Conservation (phyloP, 441 rosid genomes). For the Theobroma grandiflorum region DNA sequence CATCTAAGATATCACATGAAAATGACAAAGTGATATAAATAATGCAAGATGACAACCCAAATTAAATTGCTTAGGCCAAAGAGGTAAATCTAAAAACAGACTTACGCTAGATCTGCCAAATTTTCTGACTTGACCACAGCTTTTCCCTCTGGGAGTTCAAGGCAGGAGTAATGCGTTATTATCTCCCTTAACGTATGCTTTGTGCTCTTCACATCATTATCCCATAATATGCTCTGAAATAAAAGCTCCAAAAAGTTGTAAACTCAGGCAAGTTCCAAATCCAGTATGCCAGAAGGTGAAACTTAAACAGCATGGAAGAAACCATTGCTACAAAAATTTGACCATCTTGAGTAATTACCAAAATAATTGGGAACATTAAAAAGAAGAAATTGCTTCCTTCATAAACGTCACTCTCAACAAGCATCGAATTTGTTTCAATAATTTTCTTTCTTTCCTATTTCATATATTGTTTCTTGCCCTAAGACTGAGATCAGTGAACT, state of each 20-base stretch:
- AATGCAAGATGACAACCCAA: not conserved
- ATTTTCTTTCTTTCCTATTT: not conserved
- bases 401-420: not conserved
- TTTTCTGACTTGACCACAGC: slow-evolving; percentile 73
- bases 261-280: slow-evolving; percentile 7
- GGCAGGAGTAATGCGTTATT: slow-evolving; percentile 82
- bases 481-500: not conserved
- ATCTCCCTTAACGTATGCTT: slow-evolving; percentile 85
- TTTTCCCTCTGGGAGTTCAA: slow-evolving; percentile 82
- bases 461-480: not conserved
- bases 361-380: slow-evolving; percentile 1
- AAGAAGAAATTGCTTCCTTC: not conserved
- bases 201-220: slow-evolving; percentile 83
- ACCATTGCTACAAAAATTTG: slow-evolving; percentile 10
- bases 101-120: slow-evolving; percentile 45
- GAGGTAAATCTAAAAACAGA: not conserved
- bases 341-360: not conserved
- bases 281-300: not conserved
- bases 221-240: slow-evolving; percentile 89
- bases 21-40: not conserved
- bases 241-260: slow-evolving; percentile 23
- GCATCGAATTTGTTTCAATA: not conserved
- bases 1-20: slow-evolving; percentile 16
- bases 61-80: not conserved
- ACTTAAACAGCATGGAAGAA: not conserved